Percentiles rank a stretch among this genome's conserved stretches.
Conservation (phyloP, 2,329 filamentous ascomycete genomes). For the Elsinoe australis region DNA sequence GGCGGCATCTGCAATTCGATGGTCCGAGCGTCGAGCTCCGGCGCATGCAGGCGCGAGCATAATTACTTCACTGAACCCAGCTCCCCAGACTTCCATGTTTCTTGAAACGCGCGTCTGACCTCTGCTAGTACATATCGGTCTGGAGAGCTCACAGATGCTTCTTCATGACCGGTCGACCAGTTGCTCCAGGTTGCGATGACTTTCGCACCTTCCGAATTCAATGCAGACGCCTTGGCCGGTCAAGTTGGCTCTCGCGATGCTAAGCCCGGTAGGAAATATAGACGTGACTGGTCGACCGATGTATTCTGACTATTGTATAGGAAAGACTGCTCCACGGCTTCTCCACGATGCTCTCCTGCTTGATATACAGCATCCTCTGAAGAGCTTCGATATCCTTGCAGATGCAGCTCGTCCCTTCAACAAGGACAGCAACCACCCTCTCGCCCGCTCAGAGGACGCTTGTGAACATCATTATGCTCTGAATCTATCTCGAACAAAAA, state of each 20-base stretch:
- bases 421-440: constrained; percentile 28
- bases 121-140: background rate
- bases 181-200: constrained; percentile 1
- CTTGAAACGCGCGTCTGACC: constrained; percentile 7
- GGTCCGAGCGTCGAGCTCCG: constrained; percentile 10
- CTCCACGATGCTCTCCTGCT: constrained; percentile 46
- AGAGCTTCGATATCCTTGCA: constrained; percentile 46
- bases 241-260: background rate
- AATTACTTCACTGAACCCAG: constrained; percentile 13
- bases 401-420: constrained; percentile 49
- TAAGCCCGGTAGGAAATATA: constrained; percentile 8
- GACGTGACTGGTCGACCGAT: background rate
- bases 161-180: background rate
- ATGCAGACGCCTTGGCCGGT: constrained; percentile 10
- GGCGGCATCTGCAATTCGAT: constrained; percentile 12
- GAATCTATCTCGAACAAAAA: constrained; percentile 49
- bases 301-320: constrained; percentile 23
- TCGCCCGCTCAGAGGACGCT: constrained; percentile 36
- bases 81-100: constrained; percentile 12
- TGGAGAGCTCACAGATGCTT: background rate
- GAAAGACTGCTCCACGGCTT: constrained; percentile 45
- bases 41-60: constrained; percentile 6
- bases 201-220: constrained; percentile 16
- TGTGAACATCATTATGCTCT: constrained; percentile 54
- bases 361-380: constrained; percentile 35